Base-by-base conservation (phyloP, 768 basidiomycete species). In the Rhizopogon vulgaris region DNA sequence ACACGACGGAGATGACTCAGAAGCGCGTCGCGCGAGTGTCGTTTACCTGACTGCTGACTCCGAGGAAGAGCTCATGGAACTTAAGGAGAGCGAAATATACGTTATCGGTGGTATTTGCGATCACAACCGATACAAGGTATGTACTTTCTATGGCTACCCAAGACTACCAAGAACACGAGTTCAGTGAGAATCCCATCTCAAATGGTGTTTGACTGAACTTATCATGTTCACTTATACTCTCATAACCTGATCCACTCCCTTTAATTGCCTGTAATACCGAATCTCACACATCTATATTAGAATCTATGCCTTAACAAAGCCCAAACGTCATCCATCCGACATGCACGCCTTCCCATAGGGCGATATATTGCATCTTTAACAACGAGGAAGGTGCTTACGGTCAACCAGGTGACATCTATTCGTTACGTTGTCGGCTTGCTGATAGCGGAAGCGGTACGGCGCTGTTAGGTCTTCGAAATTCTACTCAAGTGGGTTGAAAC, bases 11-110 rank as follows among this genome's bases (percentile, higher is more conserved):
- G 22, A 52, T 30, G 38, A 34, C 32, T 5, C 61, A 12, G 58
- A 56, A 48, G 58, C 56, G 27, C 56, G 68, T 52, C 76, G 77
- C 58, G 67, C 80, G 54, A 80, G 64, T 41, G 73, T 96, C 49
- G 78, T 98, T 37, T 99, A 99, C 68, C 82, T 99, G 48, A 96
- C 96, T 6, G 96, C 94, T 2, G 96, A 99, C 70, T 85, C 94
- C 7, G 78, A 84, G 28, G 82, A 94, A 46, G 91, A 94, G 69
- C 71, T 99, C 39, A 71, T 75, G n/a, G 85, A 89, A 60, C 78
- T 99, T 50, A 82, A 76, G 50, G 83, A 90, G 50, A 83, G 85
- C 39, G 87, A 94, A 63, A 88, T 85, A 7, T 98, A 98, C 65
- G 83, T 99, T 59, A 94, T 99, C 48, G 95, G 95, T 41, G 95